Base-by-base conservation (phyloP, 2,329 filamentous ascomycete genomes). In the Exophiala alcalophila region DNA sequence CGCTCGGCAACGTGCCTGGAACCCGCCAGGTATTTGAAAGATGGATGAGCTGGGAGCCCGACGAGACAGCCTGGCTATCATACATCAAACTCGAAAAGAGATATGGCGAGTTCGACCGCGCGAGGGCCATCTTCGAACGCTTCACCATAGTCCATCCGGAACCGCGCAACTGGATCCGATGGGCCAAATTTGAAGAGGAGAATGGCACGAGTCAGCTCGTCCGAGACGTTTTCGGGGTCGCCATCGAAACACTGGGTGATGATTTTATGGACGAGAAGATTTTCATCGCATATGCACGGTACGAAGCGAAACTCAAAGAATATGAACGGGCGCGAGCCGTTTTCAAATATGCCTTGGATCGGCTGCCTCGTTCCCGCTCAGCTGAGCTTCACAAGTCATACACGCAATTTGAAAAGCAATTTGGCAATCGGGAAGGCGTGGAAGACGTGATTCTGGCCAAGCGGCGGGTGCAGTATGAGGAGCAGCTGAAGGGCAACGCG, bases 21-120 rank as follows among this genome's bases (percentile, higher is more conserved):
- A 94, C 89, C 2, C 76, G 92, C 45, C 87, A 95, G 57, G 87
- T 97, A 0, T 98, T 97, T 62, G 92, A 98, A 69, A 77, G 92
- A 31, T 98, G 92, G 92, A 91, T 98, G 84, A 83, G 86, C 50
- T 98, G 92, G 92, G 88, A 95, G 63, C 92, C 92, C 0, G 89
- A 96, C 55, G 91, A 97, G 75, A 83, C 86, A 29, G 92, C 91
- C 1, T 98, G 92, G 92, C 83, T 82, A 55, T 84, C 91, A 29
- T 97, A 96, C 63, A 95, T 98, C 68, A 96, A 96, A 69, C 68
- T 98, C 47, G 92, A 98, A 72, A 96, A 94, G 72, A 75, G 92
- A 44, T 97, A 97, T 61, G 83, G 83, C 57, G 92, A 98, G 64
- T 92, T 84, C 59, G 88, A 95, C 47, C 75, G 89, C 45, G 91